These are phyloP conservation scores for Suhomyces faveliae DNA, from an alignment of 805 yeast genomes.

Conservation along the genomic window DNA sequence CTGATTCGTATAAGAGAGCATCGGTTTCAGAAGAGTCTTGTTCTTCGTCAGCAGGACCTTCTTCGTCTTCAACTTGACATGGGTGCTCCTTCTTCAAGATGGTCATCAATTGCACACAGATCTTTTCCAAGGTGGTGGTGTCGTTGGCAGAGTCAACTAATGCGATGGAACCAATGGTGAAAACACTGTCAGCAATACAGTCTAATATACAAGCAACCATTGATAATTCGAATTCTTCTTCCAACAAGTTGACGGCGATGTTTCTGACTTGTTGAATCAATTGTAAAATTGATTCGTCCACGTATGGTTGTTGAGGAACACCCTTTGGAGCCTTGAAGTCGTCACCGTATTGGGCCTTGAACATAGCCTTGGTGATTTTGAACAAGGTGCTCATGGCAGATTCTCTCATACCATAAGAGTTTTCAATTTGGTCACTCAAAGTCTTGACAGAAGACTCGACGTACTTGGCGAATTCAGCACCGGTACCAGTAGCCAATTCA, in stretches of 20 bases:
- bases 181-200: conserved; percentile 64
- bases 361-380: conserved; percentile 76
- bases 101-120: conserved; percentile 69
- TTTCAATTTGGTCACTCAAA: conserved; percentile 70
- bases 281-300: conserved; percentile 54
- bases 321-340: conserved; percentile 57
- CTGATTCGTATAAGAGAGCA: conserved; percentile 77
- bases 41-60: conserved; percentile 59
- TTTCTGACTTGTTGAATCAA: conserved; percentile 67
- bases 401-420: conserved; percentile 89
- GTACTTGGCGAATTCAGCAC: conserved; percentile 73
- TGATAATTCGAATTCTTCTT: conserved; percentile 78
- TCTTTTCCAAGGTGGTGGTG: conserved; percentile 52
- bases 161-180: conserved; percentile 70
- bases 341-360: conserved; percentile 50
- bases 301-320: conserved; percentile 58
- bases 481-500: conserved; percentile 86
- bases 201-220: conserved; percentile 81
- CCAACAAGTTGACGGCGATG: conserved; percentile 59
- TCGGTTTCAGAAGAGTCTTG: conserved; percentile 45
- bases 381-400: conserved; percentile 80
- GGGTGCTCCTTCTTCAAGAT: conserved; percentile 80
- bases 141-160: conserved; percentile 60
- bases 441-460: conserved; percentile 67
- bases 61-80: conserved; percentile 73